Percentiles rank a stretch among this genome's conserved stretches.
phyloP scores from a whole-genome alignment of 768 basidiomycete species.

The Tricholoma bakamatsutake region DNA sequence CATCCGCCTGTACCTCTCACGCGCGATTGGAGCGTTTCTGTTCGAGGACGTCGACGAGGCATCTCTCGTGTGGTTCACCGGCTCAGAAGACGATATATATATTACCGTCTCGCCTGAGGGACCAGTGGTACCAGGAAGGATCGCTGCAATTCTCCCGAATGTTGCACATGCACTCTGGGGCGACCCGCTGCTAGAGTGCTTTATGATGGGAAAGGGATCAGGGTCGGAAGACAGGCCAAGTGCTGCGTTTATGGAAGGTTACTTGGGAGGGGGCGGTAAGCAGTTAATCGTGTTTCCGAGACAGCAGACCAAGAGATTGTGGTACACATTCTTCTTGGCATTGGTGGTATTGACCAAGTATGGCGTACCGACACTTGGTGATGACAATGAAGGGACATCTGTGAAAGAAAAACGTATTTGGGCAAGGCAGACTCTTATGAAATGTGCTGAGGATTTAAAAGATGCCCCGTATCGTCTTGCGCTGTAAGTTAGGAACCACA shows the following conservation, averaged over 20 bases:
- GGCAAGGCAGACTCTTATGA: conserved; percentile 37
- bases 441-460: conserved; percentile 36
- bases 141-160: conserved; percentile 44
- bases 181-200: conserved; percentile 66
- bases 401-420: conserved; percentile 25
- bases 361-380: conserved; percentile 10
- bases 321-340: conserved; percentile 69
- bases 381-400: conserved; percentile 4
- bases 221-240: conserved; percentile 30
- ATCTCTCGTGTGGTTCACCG: conserved; percentile 59
- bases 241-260: conserved; percentile 54
- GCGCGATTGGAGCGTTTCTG: conserved; percentile 69
- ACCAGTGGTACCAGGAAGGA: conserved; percentile 19
- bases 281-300: conserved; percentile 50
- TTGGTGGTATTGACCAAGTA: conserved; percentile 44
- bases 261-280: conserved; percentile 42
- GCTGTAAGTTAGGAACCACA: not conserved
- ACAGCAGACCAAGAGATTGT: conserved; percentile 70
- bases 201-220: conserved; percentile 37
- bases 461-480: conserved; percentile 38
- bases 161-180: conserved; percentile 63
- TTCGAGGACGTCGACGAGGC: conserved; percentile 77
- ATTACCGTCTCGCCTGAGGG: conserved; percentile 29
- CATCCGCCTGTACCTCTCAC: conserved; percentile 48
- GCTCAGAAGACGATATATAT: conserved; percentile 52